Base-by-base conservation (phyloP, 1,284 basidiomycete species). In the Ustilago tritici region DNA sequence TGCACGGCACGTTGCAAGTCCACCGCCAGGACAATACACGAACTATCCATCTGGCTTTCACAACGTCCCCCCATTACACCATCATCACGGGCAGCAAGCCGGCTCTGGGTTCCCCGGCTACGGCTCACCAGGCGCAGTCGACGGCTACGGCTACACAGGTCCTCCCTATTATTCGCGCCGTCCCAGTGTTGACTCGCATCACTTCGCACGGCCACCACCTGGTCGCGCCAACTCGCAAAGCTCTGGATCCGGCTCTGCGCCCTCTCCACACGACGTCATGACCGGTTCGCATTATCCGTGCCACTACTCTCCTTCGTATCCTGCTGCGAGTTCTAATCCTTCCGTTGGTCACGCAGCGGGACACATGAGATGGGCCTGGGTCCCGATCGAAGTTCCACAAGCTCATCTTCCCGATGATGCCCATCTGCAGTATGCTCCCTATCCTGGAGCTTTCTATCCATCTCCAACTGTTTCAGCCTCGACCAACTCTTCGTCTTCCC, bases 331-430 rank as follows among this genome's bases (percentile, higher is more conserved):
- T 65, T 40, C 59, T 1, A 61, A 62, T 50, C 68, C 68, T 63
- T 49, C 64, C 23, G 32, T 34, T 32, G 65, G 53, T 31, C 73
- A 70, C 40, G 40, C 62, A 19, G 61, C 47, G 15, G 68, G 58
- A 41, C 73, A 68, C 55, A 76, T 68, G n/a, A 71, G 73, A 59
- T 76, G 73, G 73, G 73, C 73, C 23, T 76, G 73, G 73, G 73
- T 76, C n/a, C 73, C 63, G 6, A 64, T 76, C 28, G 73, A 76
- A 46, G 69, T 76, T 38, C 59, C 73, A 9, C 68, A 68, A 58
- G 31, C 65, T 70, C 68, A 76, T 67, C 59, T 59, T 40, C 40
- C 50, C 0, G 73, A 76, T 40, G 73, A 71, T 28, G 65, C 55
- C 34, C 68, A 71, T 57, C 3, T 65, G 46, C 73, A 76, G 55